These are phyloP conservation scores for Avicennia marina DNA, from an alignment of 257 asterid genomes.

Conservation along the genomic window DNA sequence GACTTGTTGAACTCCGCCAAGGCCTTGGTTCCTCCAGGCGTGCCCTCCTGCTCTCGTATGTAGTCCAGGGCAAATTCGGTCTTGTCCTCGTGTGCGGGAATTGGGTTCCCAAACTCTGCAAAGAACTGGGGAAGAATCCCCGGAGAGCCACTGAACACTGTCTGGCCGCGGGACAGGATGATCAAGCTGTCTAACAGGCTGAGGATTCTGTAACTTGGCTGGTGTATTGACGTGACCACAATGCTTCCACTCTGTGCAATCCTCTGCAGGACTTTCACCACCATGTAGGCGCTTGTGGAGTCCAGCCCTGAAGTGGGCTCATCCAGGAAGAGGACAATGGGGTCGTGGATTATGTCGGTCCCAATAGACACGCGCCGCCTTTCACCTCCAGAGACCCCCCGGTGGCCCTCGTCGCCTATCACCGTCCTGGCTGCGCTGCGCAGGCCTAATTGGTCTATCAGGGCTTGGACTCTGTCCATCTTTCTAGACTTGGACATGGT, in stretches of 20 bases:
- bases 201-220: slow-evolving; percentile 53
- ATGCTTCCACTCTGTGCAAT: slow-evolving; percentile 60
- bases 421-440: slow-evolving; percentile 41
- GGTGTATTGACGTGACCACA: slow-evolving; percentile 51
- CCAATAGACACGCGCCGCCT: slow-evolving; percentile 54
- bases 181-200: slow-evolving; percentile 38
- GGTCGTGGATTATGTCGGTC: slow-evolving; percentile 57
- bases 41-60: slow-evolving; percentile 41
- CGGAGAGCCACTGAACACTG: slow-evolving; percentile 43
- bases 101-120: slow-evolving; percentile 39
- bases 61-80: slow-evolving; percentile 51
- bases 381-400: slow-evolving; percentile 57
- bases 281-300: slow-evolving; percentile 56
- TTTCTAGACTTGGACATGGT: slow-evolving; percentile 39
- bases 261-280: slow-evolving; percentile 47
- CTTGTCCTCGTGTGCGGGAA: slow-evolving; percentile 41
- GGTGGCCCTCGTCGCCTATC: slow-evolving; percentile 58
- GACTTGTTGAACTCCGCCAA: slow-evolving; percentile 34
- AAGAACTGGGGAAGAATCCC: slow-evolving; percentile 31
- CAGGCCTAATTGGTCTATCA: slow-evolving; percentile 51
- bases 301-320: slow-evolving; percentile 65
- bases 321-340: slow-evolving; percentile 50
- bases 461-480: slow-evolving; percentile 39
- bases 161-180: slow-evolving; percentile 48
- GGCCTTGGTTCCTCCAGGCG: slow-evolving; percentile 24